Conservation (phyloP, 176 grass and related monocot species). For the Eleusine indica region DNA sequence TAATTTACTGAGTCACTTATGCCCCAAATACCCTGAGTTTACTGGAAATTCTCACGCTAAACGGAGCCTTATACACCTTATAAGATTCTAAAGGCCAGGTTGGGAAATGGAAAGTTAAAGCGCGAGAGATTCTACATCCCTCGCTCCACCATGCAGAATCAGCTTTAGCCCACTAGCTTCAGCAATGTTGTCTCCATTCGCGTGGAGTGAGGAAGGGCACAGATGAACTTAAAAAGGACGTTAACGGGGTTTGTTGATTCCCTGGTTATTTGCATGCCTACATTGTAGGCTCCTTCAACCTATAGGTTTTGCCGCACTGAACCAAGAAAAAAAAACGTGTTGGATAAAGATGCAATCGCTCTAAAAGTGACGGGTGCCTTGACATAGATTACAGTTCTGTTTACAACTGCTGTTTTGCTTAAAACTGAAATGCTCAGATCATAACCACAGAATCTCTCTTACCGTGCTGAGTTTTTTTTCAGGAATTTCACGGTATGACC, state of each 20-base stretch:
- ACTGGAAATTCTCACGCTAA: background rate
- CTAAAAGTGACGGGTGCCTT: background rate
- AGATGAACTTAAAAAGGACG: background rate
- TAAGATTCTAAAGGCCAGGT: slow-evolving; percentile 18
- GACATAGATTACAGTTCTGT: background rate
- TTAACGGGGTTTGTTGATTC: background rate
- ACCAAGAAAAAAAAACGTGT: background rate
- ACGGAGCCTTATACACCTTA: slow-evolving; percentile 26
- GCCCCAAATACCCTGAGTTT: too few species aligned
- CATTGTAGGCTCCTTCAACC: slow-evolving; percentile 12
- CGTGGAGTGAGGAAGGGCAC: slow-evolving; percentile 16
- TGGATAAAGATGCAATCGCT: slow-evolving; percentile 3
- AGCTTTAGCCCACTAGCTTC: slow-evolving; percentile 29
- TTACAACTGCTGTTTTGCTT: background rate
- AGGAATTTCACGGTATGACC: background rate
- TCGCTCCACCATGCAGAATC: slow-evolving; percentile 13
- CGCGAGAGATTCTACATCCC: slow-evolving; percentile 1
- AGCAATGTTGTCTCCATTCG: slow-evolving; percentile 29
- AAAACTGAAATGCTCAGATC: background rate
- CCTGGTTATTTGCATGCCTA: background rate
- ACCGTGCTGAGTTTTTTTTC: background rate
- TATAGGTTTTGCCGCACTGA: slow-evolving; percentile 11
- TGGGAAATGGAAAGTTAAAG: slow-evolving; percentile 25
- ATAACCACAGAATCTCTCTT: background rate
- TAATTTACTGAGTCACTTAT: too few species aligned